These are phyloP conservation scores for Leucaena leucocephala DNA, from an alignment of 306 rosid genomes.

Conservation along the genomic window DNA sequence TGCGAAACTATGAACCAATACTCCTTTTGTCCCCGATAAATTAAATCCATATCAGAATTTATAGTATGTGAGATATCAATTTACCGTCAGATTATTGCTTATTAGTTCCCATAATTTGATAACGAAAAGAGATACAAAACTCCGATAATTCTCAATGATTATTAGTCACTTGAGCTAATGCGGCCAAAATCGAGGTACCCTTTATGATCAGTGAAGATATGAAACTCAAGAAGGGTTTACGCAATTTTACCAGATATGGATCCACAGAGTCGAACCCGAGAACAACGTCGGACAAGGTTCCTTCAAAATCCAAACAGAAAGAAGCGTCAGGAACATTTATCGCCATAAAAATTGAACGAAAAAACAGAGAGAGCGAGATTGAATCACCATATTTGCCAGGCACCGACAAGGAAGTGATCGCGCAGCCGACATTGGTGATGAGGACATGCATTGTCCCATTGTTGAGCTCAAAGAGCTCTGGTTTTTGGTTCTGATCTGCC, in stretches of 20 bases:
- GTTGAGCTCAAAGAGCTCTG: constrained; percentile 85
- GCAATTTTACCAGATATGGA: constrained; percentile 64
- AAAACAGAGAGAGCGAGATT: not conserved
- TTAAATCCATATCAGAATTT: not conserved
- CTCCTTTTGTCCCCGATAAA: not conserved
- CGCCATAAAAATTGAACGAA: not conserved
- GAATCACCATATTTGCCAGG: constrained; percentile 74
- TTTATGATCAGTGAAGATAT: not conserved
- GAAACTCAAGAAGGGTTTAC: constrained; percentile 23
- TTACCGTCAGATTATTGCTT: not conserved
- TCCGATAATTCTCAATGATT: constrained; percentile 8
- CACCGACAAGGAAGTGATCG: constrained; percentile 81
- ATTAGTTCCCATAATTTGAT: constrained; percentile 3
- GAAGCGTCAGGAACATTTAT: constrained; percentile 20
- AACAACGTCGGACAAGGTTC: constrained; percentile 81
- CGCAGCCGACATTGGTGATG: constrained; percentile 85
- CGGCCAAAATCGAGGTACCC: constrained; percentile 20
- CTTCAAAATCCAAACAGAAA: constrained; percentile 42
- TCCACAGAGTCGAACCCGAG: constrained; percentile 92
- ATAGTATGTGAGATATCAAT: not conserved
- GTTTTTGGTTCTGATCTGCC: constrained; percentile 70
- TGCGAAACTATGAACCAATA: not conserved
- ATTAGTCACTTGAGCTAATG: constrained; percentile 10
- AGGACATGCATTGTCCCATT: constrained; percentile 75
- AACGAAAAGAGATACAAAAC: not conserved